A percentile compares a stretch with the other conserved stretches of the same genome.
These are phyloP conservation scores for Trametes coccinea DNA, from an alignment of 768 basidiomycete genomes.

Conservation along the genomic window DNA sequence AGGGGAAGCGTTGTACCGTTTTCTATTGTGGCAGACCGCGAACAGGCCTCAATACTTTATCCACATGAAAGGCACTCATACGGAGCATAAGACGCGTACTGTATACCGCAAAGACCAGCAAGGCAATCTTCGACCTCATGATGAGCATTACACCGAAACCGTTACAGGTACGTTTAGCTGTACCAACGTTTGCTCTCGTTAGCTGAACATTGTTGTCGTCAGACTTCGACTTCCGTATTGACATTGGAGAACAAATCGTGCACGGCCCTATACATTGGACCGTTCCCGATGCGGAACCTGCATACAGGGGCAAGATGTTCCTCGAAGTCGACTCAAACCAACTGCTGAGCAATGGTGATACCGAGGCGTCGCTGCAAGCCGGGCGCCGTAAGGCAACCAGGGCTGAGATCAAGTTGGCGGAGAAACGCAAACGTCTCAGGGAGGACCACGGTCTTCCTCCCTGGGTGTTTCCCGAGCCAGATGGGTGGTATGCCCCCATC, in stretches of 20 bases:
- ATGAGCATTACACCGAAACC: slow-evolving; percentile 57
- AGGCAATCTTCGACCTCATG: slow-evolving; percentile 37
- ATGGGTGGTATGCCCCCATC: slow-evolving; percentile 1
- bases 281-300: slow-evolving; percentile 60
- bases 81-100: slow-evolving; percentile 50
- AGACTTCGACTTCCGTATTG: slow-evolving; percentile 69
- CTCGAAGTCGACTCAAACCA: slow-evolving; percentile 48
- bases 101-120: slow-evolving; percentile 40
- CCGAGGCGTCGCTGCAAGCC: neutral
- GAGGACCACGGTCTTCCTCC: slow-evolving; percentile 51
- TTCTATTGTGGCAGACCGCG: slow-evolving; percentile 59
- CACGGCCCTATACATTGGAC: slow-evolving; percentile 54
- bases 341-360: slow-evolving; percentile 2
- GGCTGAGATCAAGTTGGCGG: slow-evolving; percentile 44
- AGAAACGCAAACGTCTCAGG: slow-evolving; percentile 48
- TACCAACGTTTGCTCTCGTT: neutral
- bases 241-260: slow-evolving; percentile 46
- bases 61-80: slow-evolving; percentile 55
- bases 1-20: slow-evolving; percentile 76
- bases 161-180: slow-evolving; percentile 40
- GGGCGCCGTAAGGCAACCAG: slow-evolving; percentile 42
- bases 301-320: slow-evolving; percentile 64
- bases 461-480: slow-evolving; percentile 38
- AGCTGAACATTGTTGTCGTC: neutral
- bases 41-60: slow-evolving; percentile 47